Evolutionary conservation across 208 protist species (phyloP), one percentile per base, ranked within the genome.

Genomic region (Acanthamoeba castellanii): DNA sequence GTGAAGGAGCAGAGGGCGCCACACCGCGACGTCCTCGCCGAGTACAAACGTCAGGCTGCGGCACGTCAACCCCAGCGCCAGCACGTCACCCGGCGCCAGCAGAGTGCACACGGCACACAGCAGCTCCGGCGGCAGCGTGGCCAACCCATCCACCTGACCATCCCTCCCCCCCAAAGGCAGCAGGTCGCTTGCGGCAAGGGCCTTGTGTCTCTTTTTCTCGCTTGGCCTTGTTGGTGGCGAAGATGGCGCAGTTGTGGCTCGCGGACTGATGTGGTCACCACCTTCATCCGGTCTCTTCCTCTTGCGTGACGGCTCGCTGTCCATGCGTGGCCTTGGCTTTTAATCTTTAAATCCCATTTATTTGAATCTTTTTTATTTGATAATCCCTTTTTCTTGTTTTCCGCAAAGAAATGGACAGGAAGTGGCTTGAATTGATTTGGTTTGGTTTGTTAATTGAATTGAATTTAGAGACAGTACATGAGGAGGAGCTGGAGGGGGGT

Each of bases 401-500:
- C 20, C 52, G 52, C 52, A 59, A 7, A 68, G 61, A 68, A 68
- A 3, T 27, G 25, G 61, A 25, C 61, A 68, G n/a, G 20, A 68
- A 68, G 61, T 30, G 27, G 52, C 52, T 59, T 59, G 52, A 68
- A 32, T 16, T 68, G 5, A 68, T 14, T 32, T 9, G 16, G 32
- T 68, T 68, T 68, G 7, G 2, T 68, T 68, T 25, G 57, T 64
- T 66, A 55, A 55, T 66, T 45, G 2, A 45, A 11, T 34, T 8
- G 2, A 25, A 22, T 27, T 81, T 47, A 81, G 11, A 81, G 32
- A 22, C 72, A 81, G 22, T 81, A 81, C 72, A 81, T 81, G 32
- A 81, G 72, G 72, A 81, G 72, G 11, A 81, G 37, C 72, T 81
- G 72, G 25, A 81, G 72, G 11, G 72, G 72, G 14, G 72, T 34